Conservation (phyloP, 345 rosid species). For the Boechera stricta region DNA sequence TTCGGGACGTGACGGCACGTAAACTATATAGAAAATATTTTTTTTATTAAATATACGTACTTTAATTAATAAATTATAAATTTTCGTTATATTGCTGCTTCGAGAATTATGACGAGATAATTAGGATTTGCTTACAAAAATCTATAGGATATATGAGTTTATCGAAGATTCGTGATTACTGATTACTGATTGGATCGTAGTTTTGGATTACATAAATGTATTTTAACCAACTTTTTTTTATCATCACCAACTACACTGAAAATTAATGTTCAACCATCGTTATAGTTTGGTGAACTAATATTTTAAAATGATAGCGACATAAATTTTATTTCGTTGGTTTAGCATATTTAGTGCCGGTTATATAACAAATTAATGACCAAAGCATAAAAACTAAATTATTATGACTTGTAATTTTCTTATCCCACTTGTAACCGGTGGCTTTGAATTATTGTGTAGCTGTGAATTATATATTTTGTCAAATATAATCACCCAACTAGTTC, state of each 20-base stretch:
- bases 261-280: slow-evolving; percentile 5
- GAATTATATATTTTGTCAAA: slow-evolving; percentile 1
- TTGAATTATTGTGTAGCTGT: slow-evolving; percentile 22
- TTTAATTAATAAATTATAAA: background rate
- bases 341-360: background rate
- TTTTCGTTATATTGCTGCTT: background rate
- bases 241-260: slow-evolving; percentile 25
- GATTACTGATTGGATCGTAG: background rate
- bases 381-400: background rate
- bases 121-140: background rate
- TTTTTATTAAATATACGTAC: background rate
- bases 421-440: slow-evolving; percentile 30
- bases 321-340: background rate
- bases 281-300: slow-evolving; percentile 35
- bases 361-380: slow-evolving; percentile 1
- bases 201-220: slow-evolving; percentile 3
- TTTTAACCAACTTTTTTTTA: background rate
- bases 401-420: background rate
- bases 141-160: background rate
- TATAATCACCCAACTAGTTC: slow-evolving; percentile 16
- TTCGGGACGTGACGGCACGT: slow-evolving; percentile 49
- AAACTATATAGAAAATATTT: background rate
- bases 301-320: slow-evolving; percentile 11
- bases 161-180: background rate
- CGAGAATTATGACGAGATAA: background rate